Evolutionary conservation across 352 stramenopile genomes (phyloP).

Genomic region (Phytophthora podocarpi): DNA sequence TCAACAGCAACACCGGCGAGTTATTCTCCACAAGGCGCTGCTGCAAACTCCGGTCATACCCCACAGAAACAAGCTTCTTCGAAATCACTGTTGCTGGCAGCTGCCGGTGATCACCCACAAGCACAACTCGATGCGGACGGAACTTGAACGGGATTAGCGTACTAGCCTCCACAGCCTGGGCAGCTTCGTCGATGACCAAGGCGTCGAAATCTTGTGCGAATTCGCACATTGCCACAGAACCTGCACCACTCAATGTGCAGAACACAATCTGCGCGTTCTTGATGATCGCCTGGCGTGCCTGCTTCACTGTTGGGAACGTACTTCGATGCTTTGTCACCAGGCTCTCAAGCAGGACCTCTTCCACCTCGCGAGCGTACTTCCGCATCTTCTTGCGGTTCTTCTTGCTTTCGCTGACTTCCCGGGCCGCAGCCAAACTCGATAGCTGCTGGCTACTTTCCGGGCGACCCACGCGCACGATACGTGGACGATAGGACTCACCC

Average conservation of each 20-base stretch:
- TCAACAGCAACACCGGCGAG: constrained; percentile 87
- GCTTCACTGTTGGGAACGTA: constrained; percentile 57
- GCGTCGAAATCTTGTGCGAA: constrained; percentile 95
- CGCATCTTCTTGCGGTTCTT: constrained; percentile 71
- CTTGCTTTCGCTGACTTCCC: constrained; percentile 37
- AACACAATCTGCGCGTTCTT: constrained; percentile 85
- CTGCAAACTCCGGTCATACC: constrained; percentile 96
- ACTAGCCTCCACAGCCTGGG: constrained; percentile 95
- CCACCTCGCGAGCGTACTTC: constrained; percentile 74
- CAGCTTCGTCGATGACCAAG: constrained; percentile 97
- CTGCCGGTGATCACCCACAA: constrained; percentile 97
- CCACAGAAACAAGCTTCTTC: constrained; percentile 77
- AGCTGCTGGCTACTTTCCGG: constrained; percentile 57
- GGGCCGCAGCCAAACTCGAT: constrained; percentile 23
- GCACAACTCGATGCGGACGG: constrained; percentile 72
- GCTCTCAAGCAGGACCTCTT: constrained; percentile 74
- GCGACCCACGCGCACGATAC: constrained; percentile 74
- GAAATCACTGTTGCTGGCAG: constrained; percentile 97
- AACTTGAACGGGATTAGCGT: constrained; percentile 98
- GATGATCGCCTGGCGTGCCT: constrained; percentile 70
- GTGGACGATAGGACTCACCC: constrained; percentile 55
- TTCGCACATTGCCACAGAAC: constrained; percentile 81
- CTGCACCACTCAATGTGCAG: constrained; percentile 83
- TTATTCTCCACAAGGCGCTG: constrained; percentile 93
- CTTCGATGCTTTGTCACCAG: constrained; percentile 67